A percentile compares a stretch with the other conserved stretches of the same genome.
These are phyloP conservation scores for Irpex lacteus DNA, from an alignment of 1,284 basidiomycete genomes.

Conservation along the genomic window DNA sequence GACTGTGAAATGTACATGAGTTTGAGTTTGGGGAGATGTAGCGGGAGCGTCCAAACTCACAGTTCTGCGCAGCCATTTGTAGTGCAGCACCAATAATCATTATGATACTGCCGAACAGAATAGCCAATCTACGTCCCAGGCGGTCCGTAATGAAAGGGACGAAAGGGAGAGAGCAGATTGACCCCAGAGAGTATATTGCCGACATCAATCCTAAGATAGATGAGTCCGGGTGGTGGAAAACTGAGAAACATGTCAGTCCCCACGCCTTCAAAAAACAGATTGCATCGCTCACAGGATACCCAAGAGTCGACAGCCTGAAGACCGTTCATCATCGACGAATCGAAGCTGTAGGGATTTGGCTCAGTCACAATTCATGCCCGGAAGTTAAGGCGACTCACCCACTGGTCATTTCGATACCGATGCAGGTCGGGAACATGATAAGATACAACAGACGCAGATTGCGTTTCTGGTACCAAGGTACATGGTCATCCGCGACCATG, in stretches of 20 bases:
- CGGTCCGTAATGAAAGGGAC: conserved; percentile 64
- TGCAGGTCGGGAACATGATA: conserved; percentile 53
- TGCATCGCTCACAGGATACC: conserved; percentile 39
- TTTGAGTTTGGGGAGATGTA: too few relatives aligned
- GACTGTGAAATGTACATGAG: conserved; percentile 26
- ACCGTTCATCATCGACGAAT: conserved; percentile 60
- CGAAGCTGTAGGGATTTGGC: conserved; percentile 39
- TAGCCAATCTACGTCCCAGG: conserved; percentile 55
- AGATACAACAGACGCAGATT: conserved; percentile 49
- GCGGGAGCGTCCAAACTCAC: conserved; percentile 26
- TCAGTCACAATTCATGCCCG: not conserved
- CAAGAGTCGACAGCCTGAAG: conserved; percentile 64
- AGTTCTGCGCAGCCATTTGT: conserved; percentile 65
- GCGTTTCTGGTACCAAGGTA: conserved; percentile 55
- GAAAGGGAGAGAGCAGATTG: conserved; percentile 56
- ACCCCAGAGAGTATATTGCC: conserved; percentile 53
- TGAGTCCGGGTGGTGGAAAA: conserved; percentile 48
- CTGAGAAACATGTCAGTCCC: conserved; percentile 23
- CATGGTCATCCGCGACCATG: conserved; percentile 43
- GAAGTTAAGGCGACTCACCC: conserved; percentile 35
- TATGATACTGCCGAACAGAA: conserved; percentile 57
- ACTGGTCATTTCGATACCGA: conserved; percentile 61
- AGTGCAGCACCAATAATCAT: conserved; percentile 65
- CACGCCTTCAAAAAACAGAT: not conserved
- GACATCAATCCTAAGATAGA: conserved; percentile 50